Percentiles rank a stretch among this genome's conserved stretches.
These are phyloP conservation scores for Tetrahymena thermophila DNA, from an alignment of 73 alveolate species.

Conservation along the genomic window DNA sequence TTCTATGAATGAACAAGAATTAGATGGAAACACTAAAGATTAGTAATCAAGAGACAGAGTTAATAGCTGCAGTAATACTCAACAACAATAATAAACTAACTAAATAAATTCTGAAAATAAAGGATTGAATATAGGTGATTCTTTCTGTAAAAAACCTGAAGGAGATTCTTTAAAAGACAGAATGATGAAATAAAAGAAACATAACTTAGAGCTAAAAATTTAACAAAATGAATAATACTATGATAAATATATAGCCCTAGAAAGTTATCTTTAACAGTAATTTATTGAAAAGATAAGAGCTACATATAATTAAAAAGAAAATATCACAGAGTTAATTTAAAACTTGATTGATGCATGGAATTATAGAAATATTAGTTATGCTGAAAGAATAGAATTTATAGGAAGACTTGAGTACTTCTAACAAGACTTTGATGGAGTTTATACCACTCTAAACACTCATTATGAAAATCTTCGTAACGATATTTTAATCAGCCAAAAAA, in stretches of 20 bases:
- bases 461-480: background rate
- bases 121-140: background rate
- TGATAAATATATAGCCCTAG: background rate
- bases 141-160: background rate
- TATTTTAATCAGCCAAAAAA: background rate
- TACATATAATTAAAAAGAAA: background rate
- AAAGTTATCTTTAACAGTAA: background rate
- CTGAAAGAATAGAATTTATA: background rate
- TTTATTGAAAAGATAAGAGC: background rate
- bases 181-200: background rate
- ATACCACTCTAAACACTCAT: background rate
- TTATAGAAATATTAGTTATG: background rate
- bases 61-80: background rate
- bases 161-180: background rate
- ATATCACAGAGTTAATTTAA: background rate
- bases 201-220: background rate
- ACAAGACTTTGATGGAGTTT: background rate
- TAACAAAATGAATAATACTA: background rate
- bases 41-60: background rate
- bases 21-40: background rate
- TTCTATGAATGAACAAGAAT: background rate
- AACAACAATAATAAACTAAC: background rate
- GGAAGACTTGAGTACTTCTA: slow-evolving; percentile 1
- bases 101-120: background rate
- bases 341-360: background rate